Percentiles rank a stretch among this genome's conserved stretches.
Evolutionary conservation across 2,329 filamentous ascomycete species (phyloP).

Genomic region (Epichloe sp.): DNA sequence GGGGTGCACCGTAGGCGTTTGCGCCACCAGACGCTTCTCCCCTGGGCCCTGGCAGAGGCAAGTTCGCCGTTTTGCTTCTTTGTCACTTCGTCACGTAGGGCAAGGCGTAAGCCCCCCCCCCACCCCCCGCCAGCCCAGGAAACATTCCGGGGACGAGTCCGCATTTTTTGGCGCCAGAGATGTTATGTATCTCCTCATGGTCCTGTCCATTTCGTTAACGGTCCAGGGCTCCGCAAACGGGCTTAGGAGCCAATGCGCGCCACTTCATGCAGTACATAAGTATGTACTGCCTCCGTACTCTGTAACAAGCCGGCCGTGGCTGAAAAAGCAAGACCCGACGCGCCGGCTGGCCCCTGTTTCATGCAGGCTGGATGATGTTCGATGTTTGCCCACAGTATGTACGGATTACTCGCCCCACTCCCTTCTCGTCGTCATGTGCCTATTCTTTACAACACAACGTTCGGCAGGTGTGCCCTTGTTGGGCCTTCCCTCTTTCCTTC

Average conservation of each 20-base stretch:
- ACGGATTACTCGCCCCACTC: neutral
- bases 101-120: too few species aligned
- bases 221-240: too few species aligned
- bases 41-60: neutral
- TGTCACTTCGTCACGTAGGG: neutral
- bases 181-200: too few species aligned
- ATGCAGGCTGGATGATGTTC: neutral
- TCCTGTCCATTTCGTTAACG: neutral
- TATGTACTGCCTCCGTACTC: too few species aligned
- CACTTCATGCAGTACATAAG: too few species aligned
- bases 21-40: neutral
- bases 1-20: neutral
- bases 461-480: neutral
- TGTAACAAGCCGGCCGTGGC: neutral
- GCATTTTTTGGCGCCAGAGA: too few species aligned
- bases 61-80: neutral
- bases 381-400: too few species aligned
- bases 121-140: too few species aligned
- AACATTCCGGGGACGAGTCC: too few species aligned
- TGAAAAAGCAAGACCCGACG: constrained; percentile 4
- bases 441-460: neutral
- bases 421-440: neutral
- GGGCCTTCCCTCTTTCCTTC: neutral
- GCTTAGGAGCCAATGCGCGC: too few species aligned
- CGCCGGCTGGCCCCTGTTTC: constrained; percentile 6